Evolutionary conservation across 2,329 filamentous ascomycete species (phyloP).

Genomic region (Pseudogymnoascus sp.): DNA sequence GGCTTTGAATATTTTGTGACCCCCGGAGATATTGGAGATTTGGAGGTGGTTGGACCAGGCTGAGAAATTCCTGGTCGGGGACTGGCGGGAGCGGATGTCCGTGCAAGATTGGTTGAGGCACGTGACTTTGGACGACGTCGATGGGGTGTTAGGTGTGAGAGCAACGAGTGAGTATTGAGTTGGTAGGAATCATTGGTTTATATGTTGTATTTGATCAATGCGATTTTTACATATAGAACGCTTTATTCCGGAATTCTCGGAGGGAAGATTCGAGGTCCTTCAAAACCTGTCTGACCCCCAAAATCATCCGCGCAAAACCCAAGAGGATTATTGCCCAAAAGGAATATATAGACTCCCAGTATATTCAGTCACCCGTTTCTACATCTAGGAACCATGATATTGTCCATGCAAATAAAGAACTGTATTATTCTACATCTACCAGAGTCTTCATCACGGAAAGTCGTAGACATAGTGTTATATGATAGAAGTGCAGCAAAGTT

Average conservation of each 20-base stretch:
- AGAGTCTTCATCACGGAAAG: too few relatives aligned
- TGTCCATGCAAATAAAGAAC: too few relatives aligned
- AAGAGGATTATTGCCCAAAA: too few relatives aligned
- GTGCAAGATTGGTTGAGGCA: neutral
- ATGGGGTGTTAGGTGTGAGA: neutral
- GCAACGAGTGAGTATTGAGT: neutral
- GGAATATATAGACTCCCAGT: too few relatives aligned
- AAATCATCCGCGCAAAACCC: too few relatives aligned
- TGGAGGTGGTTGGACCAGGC: neutral
- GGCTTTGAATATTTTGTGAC: neutral
- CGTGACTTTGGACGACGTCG: neutral
- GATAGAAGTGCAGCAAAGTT: too few relatives aligned
- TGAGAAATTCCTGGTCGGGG: neutral
- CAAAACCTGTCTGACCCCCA: neutral
- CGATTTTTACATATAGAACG: neutral
- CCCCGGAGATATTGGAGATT: neutral
- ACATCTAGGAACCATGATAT: too few relatives aligned
- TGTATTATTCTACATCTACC: too few relatives aligned
- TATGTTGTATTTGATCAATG: neutral
- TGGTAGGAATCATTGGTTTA: neutral
- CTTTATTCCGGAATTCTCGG: neutral
- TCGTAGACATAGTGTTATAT: too few relatives aligned
- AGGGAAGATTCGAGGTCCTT: neutral
- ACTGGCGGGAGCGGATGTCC: conserved; percentile 1
- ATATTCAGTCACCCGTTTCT: too few relatives aligned